These are phyloP conservation scores for Trichoderma harzianum DNA, from an alignment of 2,329 filamentous ascomycete genomes.

Conservation along the genomic window DNA sequence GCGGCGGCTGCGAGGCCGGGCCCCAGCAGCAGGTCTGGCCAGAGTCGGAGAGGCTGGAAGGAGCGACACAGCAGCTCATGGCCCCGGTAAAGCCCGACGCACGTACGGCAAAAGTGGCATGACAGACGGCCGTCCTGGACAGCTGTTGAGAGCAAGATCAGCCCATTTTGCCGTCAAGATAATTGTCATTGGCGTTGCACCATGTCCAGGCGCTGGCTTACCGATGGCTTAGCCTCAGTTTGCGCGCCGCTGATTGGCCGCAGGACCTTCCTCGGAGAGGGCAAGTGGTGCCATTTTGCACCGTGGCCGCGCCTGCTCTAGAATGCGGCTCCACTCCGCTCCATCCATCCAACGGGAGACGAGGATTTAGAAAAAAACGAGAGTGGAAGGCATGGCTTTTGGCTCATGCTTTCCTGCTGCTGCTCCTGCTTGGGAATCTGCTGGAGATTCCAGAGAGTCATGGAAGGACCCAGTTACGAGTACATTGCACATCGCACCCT, in stretches of 20 bases:
- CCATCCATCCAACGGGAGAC: conserved; percentile 12
- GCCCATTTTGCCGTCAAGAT: conserved; percentile 18
- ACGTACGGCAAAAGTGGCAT: conserved; percentile 20
- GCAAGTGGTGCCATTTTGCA: conserved; percentile 19
- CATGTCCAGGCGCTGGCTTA: conserved; percentile 15
- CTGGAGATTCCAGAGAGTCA: background rate
- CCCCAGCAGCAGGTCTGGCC: background rate
- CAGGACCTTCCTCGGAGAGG: background rate
- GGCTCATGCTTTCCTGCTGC: background rate
- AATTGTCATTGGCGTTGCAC: conserved; percentile 19
- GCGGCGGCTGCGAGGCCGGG: background rate
- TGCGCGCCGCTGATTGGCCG: conserved; percentile 10
- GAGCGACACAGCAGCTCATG: conserved; percentile 1
- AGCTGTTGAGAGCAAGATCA: conserved; percentile 14
- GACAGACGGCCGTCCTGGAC: conserved; percentile 14
- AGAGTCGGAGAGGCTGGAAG: conserved; percentile 8
- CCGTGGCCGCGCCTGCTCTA: conserved; percentile 13
- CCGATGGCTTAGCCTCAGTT: conserved; percentile 10
- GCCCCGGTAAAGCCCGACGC: conserved; percentile 16
- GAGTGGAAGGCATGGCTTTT: background rate
- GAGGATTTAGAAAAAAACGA: background rate
- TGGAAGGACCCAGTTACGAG: background rate
- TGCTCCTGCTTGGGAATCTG: background rate
- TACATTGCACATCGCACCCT: background rate
- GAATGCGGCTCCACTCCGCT: conserved; percentile 1